Evolutionary conservation across 164 flowering plant species (phyloP), one percentile per base, ranked within the genome.

Genomic region (Platanus orientalis): DNA sequence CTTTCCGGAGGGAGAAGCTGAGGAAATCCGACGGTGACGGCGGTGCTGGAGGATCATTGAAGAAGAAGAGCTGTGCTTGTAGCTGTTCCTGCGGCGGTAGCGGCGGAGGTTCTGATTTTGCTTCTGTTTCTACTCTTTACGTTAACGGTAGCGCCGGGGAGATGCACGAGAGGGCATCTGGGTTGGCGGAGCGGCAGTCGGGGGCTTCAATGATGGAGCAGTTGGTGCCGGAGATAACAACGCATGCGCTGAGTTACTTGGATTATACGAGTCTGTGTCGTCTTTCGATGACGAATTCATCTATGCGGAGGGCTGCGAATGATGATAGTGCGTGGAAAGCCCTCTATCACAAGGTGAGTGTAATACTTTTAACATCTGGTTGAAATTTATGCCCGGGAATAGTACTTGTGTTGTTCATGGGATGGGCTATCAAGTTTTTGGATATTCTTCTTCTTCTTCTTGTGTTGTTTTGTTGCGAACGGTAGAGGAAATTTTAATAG

Each of bases 121-220:
- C 7, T 60, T 40, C 23, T 23, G 21, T 27, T 23, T 26, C 40
- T 40, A 24, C 28, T 50, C 57, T 51, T n/a, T 71, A 69, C 65
- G 51, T 69, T 29, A 80, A 79, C 69, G 81, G 84, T 7, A 66
- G 64, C n/a, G 62, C 63, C 3, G 68, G 61, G 11, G 71, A 61
- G 30, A 64, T 69, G 75, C 24, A 56, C 56, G 72, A 61, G 70
- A 57, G 53, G 63, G 69, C 52, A 48, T 59, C 58, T 50, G 74
- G 34, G 42, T 71, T 61, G 40, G 49, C 48, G 52, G 88, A 79
- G 65, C 63, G 69, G 48, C 77, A 67, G 73, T 73, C 81, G 1
- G 96, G 93, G 6, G 84, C 83, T 50, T 92, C 99, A 30, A 92
- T 95, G 99, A 95, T 95, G 98, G 99, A 95, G 75, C 96, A 87